Base-by-base conservation (phyloP, 78 protist species). In the Blattamonas nauphoetae region DNA sequence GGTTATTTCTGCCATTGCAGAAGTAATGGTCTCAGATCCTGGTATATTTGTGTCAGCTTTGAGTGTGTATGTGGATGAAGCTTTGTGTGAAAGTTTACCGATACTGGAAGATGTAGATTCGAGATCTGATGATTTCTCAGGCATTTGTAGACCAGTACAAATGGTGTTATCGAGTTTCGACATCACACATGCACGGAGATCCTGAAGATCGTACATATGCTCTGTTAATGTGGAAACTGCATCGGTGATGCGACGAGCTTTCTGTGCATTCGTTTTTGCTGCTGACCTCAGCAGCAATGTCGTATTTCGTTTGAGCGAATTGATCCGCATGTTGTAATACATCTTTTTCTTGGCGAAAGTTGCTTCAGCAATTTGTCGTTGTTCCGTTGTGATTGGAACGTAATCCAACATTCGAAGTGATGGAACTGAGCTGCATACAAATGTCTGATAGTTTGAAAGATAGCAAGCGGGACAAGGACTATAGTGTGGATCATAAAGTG, bases 301-400 rank as follows among this genome's bases (percentile, higher is more conserved):
- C 1, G 90, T 77, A 79, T 87, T 90, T 5, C 95, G 87, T 89
- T 87, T 63, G 34, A 91, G n/a, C 43, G 93, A 87, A 64, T 93
- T 91, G 89, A 93, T 91, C 35, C 95, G 86, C 95, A 93, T 93
- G 84, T 89, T 91, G 89, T 93, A 93, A 45, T 93, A 89, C 90
- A 90, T 90, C 64, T 85, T 86, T 89, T 90, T 90, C 79, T 89
- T 88, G 85, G 85, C 77, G 87, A 81, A 93, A 2, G 93, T 90
- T 1, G 93, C 87, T 64, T 90, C 92, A 0, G 95, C 95, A 32
- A 89, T 46, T 21, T n/a, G 84, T 2, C 89, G 85, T 0, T 45
- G 38, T 42, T 91, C 94, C 1, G 85, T 91, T 0, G 90, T 41
- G 45, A 93, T 34, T 1, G 41, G 2, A 1, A 33, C 0, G 4